Evolutionary conservation across 352 stramenopile species (phyloP).

Genomic region (Phytophthora parvispora): DNA sequence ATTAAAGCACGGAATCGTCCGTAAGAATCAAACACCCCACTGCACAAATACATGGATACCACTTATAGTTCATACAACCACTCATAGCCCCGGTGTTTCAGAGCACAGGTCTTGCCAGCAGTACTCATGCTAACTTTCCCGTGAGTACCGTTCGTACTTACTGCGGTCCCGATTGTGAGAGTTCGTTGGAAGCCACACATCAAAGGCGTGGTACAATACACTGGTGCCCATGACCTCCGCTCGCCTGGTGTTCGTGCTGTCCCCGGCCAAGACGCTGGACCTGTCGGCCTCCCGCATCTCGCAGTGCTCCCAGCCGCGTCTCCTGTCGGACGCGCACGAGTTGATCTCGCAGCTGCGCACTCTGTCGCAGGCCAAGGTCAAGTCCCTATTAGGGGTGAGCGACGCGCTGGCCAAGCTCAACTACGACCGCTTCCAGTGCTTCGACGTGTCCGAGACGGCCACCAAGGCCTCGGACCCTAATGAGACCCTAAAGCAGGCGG

Average conservation of each 20-base stretch:
- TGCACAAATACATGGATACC: no score
- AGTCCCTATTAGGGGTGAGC: conserved; percentile 85
- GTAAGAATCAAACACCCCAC: no score
- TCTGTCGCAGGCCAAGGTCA: conserved; percentile 78
- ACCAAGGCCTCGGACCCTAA: conserved; percentile 27
- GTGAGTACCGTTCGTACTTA: no score
- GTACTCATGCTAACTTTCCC: no score
- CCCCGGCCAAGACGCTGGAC: conserved; percentile 92
- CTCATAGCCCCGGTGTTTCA: no score
- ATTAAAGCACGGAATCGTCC: no score
- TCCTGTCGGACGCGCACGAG: conserved; percentile 66
- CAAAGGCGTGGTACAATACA: background rate
- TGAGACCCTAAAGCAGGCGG: conserved; percentile 75
- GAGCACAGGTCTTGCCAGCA: no score
- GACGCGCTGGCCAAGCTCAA: conserved; percentile 90
- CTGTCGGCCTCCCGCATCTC: conserved; percentile 47
- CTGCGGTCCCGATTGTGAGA: no score
- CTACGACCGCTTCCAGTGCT: conserved; percentile 82
- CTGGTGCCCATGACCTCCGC: conserved; percentile 17
- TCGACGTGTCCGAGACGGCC: conserved; percentile 47
- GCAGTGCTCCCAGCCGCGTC: conserved; percentile 51
- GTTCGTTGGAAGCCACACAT: background rate
- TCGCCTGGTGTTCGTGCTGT: conserved; percentile 85
- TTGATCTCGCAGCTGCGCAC: conserved; percentile 73
- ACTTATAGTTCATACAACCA: no score